phyloP scores from a whole-genome alignment of 192 early-diverging fungal genomes.

The Diversispora epigaea region DNA sequence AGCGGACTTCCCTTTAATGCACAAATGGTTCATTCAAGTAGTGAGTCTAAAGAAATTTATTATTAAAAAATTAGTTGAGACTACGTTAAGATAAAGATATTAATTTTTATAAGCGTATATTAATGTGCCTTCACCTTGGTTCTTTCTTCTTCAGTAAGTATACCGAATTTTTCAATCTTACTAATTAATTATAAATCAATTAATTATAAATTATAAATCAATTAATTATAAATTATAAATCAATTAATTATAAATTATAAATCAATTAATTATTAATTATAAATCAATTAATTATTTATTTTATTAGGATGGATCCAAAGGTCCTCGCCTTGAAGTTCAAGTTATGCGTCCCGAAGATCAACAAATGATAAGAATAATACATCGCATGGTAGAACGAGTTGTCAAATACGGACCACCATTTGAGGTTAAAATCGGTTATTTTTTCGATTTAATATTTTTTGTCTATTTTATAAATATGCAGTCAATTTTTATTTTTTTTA shows the following conservation, averaged over 20 bases:
- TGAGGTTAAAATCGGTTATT: slow-evolving; percentile 40
- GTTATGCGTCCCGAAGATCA: slow-evolving; percentile 62
- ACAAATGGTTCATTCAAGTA: slow-evolving; percentile 44
- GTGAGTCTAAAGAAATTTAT: background rate
- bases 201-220: background rate
- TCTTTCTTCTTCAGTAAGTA: background rate
- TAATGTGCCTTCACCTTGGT: slow-evolving; percentile 8
- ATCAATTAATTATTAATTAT: background rate
- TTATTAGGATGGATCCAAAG: slow-evolving; percentile 14
- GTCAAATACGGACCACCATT: slow-evolving; percentile 72
- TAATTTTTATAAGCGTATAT: background rate
- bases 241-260: background rate
- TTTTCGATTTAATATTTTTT: too few species aligned
- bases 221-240: background rate
- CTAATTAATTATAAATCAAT: background rate
- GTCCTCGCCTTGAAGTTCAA: slow-evolving; percentile 62
- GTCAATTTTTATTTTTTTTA: background rate
- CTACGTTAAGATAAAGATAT: background rate
- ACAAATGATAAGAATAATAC: slow-evolving; percentile 63
- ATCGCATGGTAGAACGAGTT: slow-evolving; percentile 82
- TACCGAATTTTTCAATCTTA: background rate
- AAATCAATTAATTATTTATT: background rate
- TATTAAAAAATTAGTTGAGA: background rate
- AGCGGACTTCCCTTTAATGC: slow-evolving; percentile 65
- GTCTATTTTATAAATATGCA: too few species aligned